These are phyloP conservation scores for Aegilops longissima DNA, from an alignment of 176 grass and related monocot species.

Conservation along the genomic window DNA sequence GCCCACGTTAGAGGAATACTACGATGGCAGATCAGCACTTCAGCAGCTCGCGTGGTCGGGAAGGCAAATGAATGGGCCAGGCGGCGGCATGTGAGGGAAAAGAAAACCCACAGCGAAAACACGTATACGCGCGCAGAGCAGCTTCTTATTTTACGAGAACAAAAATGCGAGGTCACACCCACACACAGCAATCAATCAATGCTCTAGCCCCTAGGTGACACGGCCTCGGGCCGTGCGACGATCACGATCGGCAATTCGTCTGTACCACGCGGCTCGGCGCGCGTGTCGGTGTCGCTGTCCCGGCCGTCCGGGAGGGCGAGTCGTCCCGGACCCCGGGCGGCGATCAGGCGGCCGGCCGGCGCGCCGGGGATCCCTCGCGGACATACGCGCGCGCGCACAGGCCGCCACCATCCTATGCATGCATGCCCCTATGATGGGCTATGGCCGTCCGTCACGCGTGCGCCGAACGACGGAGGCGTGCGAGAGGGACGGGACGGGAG, in stretches of 20 bases:
- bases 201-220: not conserved
- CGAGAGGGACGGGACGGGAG: too few species aligned
- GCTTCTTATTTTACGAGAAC: too few species aligned
- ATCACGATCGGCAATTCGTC: not conserved
- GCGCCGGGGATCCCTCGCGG: not conserved
- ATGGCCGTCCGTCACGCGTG: not conserved
- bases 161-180: not conserved
- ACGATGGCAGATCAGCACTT: too few species aligned
- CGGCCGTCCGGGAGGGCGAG: not conserved
- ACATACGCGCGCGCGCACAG: not conserved
- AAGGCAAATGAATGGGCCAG: not conserved
- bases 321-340: not conserved
- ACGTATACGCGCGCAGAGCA: too few species aligned
- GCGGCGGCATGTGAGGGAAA: not conserved
- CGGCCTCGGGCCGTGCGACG: slow-evolving; percentile 9
- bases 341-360: not conserved
- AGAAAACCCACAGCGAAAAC: not conserved
- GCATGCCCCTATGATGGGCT: not conserved
- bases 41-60: not conserved
- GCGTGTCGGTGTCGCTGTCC: not conserved
- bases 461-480: not conserved
- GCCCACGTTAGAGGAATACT: too few species aligned
- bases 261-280: not conserved
- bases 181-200: not conserved
- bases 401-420: not conserved